Evolutionary conservation across 345 rosid genomes (phyloP), one percentile per base, ranked within the genome.

Genomic region (Populus nigra): DNA sequence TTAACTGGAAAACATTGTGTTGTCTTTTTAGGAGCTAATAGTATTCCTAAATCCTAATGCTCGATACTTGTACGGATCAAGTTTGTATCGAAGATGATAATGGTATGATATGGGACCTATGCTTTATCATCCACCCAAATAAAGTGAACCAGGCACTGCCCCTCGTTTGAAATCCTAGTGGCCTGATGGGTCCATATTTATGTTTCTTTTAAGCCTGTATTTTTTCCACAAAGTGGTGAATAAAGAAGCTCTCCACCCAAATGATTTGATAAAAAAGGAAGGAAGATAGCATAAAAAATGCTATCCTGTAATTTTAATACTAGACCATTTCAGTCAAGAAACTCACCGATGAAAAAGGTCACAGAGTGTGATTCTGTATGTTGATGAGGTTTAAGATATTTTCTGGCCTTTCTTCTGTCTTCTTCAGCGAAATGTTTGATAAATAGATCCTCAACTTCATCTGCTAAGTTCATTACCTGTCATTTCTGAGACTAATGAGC

Each of bases 281-380:
- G 45, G 39, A 15, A 59, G 45, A 33, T 41, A 72, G 73, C 49
- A 63, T 71, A 35, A 38, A 59, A 66, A 13, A 41, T 76, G 43
- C 63, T 59, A 68, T 76, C 68, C 29, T 66, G 27, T 50, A 65
- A 55, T 29, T 25, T 33, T 73, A 25, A 8, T 35, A 13, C 35
- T 61, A 35, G 41, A 35, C 69, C 18, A 68, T 5, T 20, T 38
- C 33, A 27, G 49, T 20, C 68, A 68, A 69, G 55, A 62, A 80
- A 85, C 91, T 91, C 75, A 92, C 99, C 99, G 71, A 91, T 89
- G 89, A 92, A 92, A 88, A 94, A 96, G 68, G 99, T 96, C 72
- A 88, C 88, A 77, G 89, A 50, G 69, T 94, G 99, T 33, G 98
- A 94, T 74, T 94, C 98, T 87, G 87, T 86, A 43, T 82, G 94